phyloP scores from a whole-genome alignment of 2,329 filamentous ascomycete genomes.

The Fusarium xyrophilum region DNA sequence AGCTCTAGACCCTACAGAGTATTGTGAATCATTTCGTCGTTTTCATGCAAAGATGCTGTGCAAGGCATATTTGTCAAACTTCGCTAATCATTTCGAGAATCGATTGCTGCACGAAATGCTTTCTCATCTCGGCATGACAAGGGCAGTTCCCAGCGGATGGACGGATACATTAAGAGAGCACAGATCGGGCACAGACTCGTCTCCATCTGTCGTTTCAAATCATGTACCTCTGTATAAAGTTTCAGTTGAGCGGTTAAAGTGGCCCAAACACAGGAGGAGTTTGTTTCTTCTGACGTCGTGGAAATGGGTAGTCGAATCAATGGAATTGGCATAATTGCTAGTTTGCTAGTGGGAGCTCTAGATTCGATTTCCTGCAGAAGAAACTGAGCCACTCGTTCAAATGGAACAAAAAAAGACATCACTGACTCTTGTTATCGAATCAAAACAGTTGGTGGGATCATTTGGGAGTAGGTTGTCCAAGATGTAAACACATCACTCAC shows the following conservation, averaged over 20 bases:
- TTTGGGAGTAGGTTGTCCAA: not conserved
- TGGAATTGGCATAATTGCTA: not conserved
- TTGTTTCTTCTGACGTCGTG: constrained; percentile 18
- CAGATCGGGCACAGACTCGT: constrained; percentile 21
- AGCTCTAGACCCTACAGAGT: not conserved
- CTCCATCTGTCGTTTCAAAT: constrained; percentile 35
- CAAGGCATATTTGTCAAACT: not conserved
- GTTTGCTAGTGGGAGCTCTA: not conserved
- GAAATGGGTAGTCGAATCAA: not conserved
- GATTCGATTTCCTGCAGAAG: not conserved
- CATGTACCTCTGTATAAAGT: too few species aligned
- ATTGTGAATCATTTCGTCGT: not conserved
- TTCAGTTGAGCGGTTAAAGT: constrained; percentile 36
- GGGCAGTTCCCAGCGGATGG: constrained; percentile 22
- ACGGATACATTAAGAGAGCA: not conserved
- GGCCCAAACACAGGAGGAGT: constrained; percentile 21
- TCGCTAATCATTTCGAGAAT: not conserved
- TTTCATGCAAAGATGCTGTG: not conserved
- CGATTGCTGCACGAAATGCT: constrained; percentile 7
- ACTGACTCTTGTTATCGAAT: not conserved
- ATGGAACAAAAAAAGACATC: not conserved
- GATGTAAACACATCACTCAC: constrained; percentile 5
- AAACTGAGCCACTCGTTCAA: not conserved
- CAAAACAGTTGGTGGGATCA: not conserved
- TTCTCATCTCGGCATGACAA: constrained; percentile 19